phyloP scores from a whole-genome alignment of 1,284 basidiomycete genomes.

The Naganishia liquefaciens region DNA sequence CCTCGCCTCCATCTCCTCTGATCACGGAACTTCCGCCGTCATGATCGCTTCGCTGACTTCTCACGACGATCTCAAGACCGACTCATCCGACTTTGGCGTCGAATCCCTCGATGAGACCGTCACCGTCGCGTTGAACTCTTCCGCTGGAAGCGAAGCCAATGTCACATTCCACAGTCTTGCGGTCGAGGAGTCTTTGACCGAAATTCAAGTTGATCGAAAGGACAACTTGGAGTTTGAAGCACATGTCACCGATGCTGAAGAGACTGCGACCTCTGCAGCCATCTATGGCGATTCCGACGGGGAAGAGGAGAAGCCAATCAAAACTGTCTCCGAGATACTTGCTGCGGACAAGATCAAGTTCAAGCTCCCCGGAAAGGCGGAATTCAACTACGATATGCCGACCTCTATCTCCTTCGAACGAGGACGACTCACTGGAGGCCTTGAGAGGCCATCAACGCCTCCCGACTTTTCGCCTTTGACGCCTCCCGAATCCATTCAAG shows the following conservation, averaged over 20 bases:
- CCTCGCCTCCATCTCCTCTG: neutral
- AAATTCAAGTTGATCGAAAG: neutral
- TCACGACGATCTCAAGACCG: neutral
- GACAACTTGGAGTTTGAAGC: neutral
- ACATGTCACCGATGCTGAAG: neutral
- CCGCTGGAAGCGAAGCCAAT: neutral
- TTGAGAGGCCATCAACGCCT: neutral
- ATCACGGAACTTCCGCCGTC: neutral
- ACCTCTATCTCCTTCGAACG: too few relatives aligned
- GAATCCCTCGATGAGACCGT: neutral
- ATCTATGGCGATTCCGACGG: neutral
- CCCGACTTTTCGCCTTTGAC: neutral
- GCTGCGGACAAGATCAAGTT: too few relatives aligned
- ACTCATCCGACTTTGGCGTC: neutral
- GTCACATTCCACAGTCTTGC: neutral
- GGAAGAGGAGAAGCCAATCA: constrained; percentile 1
- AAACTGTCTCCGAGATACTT: neutral
- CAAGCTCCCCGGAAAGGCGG: too few relatives aligned
- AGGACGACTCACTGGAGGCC: neutral
- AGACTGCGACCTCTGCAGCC: neutral
- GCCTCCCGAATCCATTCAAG: neutral
- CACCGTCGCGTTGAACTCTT: neutral
- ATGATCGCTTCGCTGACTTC: neutral
- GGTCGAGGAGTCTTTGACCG: neutral
- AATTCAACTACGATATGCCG: too few relatives aligned